phyloP scores from a whole-genome alignment of 768 basidiomycete genomes.

The Suillus subluteus region DNA sequence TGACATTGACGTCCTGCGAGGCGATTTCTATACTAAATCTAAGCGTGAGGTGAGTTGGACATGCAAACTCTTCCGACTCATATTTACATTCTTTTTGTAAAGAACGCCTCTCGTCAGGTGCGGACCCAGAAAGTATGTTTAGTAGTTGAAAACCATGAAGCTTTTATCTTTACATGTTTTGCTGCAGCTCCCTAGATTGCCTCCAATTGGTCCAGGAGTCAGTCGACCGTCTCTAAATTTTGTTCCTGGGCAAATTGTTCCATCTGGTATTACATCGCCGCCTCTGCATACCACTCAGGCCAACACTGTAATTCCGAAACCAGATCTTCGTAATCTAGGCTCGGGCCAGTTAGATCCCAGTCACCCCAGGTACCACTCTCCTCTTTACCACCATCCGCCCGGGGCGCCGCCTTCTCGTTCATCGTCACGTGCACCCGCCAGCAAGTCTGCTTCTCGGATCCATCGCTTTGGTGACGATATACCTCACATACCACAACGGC shows the following conservation, averaged over 20 bases:
- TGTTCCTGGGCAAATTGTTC: conserved; percentile 56
- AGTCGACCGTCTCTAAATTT: conserved; percentile 53
- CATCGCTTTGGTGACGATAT: conserved; percentile 16
- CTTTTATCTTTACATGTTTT: conserved; percentile 16
- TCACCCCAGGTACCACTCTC: conserved; percentile 19
- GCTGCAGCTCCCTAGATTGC: conserved; percentile 17
- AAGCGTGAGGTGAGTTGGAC: conserved; percentile 27
- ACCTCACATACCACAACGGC: conserved; percentile 13
- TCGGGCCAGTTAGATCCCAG: conserved; percentile 11
- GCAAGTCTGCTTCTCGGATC: conserved; percentile 18
- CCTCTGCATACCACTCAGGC: neutral
- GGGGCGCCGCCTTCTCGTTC: conserved; percentile 7
- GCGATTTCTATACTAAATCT: conserved; percentile 8
- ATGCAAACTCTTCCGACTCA: conserved; percentile 13
- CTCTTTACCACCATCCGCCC: conserved; percentile 12
- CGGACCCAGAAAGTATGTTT: conserved; percentile 25
- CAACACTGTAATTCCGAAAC: conserved; percentile 5
- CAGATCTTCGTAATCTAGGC: conserved; percentile 14
- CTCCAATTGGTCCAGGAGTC: conserved; percentile 1
- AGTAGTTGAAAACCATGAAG: neutral
- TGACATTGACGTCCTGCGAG: conserved; percentile 10
- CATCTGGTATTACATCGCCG: conserved; percentile 20
- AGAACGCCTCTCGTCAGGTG: conserved; percentile 20
- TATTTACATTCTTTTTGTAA: conserved; percentile 12
- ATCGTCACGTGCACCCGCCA: conserved; percentile 9